Evolutionary conservation across 805 yeast genomes (phyloP).

Genomic region (Priceomyces castillae): DNA sequence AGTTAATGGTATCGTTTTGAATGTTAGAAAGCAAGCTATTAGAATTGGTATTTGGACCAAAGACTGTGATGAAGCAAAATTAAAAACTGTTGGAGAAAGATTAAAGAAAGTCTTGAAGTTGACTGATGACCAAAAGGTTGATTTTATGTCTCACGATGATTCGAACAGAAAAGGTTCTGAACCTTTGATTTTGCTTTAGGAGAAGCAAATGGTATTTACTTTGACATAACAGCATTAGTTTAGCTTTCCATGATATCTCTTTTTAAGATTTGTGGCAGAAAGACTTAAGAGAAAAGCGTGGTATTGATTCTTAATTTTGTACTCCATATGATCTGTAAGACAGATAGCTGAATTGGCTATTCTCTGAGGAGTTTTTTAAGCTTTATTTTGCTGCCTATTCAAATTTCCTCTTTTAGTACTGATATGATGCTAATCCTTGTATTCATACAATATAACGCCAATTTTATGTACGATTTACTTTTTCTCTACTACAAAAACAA

Average conservation of each 20-base stretch:
- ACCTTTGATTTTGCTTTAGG: constrained; percentile 33
- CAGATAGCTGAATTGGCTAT: not conserved
- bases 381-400: constrained; percentile 5
- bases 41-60: constrained; percentile 94
- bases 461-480: constrained; percentile 7
- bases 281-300: not conserved
- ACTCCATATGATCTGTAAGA: not conserved
- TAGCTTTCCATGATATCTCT: not conserved
- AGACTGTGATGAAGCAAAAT: constrained; percentile 60
- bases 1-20: constrained; percentile 92
- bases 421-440: constrained; percentile 5
- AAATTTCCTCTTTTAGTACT: constrained; percentile 1
- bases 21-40: constrained; percentile 76
- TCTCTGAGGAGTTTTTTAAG: not conserved
- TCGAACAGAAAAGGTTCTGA: constrained; percentile 40
- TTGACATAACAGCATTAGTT: not conserved
- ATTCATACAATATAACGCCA: constrained; percentile 13
- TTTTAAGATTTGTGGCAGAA: not conserved
- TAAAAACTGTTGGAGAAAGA: constrained; percentile 76
- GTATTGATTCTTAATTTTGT: not conserved
- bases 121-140: constrained; percentile 70
- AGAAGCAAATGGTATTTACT: not conserved
- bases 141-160: constrained; percentile 70
- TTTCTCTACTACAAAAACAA: not conserved
- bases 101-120: constrained; percentile 83